Evolutionary conservation across 1,284 basidiomycete species (phyloP).

Genomic region (Boletus semigastroideus): DNA sequence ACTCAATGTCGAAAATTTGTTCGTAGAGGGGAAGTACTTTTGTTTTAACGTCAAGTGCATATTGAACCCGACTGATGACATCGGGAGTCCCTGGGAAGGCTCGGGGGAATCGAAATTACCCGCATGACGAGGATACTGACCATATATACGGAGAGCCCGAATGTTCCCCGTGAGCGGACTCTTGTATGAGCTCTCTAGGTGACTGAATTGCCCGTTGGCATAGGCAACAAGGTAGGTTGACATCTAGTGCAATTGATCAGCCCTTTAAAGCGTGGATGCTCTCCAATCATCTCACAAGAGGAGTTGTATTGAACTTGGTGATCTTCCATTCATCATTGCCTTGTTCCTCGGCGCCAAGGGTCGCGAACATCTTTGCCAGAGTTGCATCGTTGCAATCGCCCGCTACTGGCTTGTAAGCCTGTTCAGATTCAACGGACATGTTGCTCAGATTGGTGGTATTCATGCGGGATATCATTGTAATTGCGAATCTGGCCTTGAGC

Average conservation of each 20-base stretch:
- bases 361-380: constrained; percentile 39
- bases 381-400: constrained; percentile 28
- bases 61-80: constrained; percentile 78
- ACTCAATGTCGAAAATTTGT: constrained; percentile 87
- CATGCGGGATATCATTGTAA: constrained; percentile 84
- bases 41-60: constrained; percentile 88
- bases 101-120: neutral
- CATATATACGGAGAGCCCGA: constrained; percentile 84
- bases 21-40: constrained; percentile 92
- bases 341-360: constrained; percentile 33
- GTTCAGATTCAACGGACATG: constrained; percentile 73
- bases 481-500: constrained; percentile 84
- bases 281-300: constrained; percentile 39
- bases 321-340: constrained; percentile 71
- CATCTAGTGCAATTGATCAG: constrained; percentile 45
- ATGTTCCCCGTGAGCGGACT: constrained; percentile 83
- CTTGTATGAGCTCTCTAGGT: constrained; percentile 75
- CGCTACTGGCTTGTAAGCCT: constrained; percentile 38
- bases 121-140: constrained; percentile 36
- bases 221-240: constrained; percentile 92
- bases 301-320: constrained; percentile 76
- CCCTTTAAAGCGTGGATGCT: neutral
- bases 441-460: constrained; percentile 82
- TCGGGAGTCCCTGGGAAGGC: constrained; percentile 74
- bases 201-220: constrained; percentile 82